Conservation (phyloP, 495 filamentous ascomycete species). For the Penicillium cinerascens region DNA sequence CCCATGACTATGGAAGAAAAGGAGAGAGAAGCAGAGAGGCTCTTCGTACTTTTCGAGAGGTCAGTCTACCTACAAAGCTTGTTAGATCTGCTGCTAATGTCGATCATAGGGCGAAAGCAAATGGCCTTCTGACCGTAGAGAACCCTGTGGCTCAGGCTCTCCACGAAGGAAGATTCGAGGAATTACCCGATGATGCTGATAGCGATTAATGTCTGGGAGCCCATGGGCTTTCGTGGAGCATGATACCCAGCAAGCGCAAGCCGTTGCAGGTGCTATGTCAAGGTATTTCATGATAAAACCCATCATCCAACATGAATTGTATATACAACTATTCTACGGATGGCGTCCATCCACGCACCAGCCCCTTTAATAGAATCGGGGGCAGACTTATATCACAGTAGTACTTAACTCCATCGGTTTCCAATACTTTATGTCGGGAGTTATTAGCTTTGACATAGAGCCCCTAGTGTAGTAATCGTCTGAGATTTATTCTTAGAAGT, state of each 20-base stretch:
- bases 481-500: no score
- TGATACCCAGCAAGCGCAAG: background rate
- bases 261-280: background rate
- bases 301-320: no score
- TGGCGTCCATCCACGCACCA: no score
- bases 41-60: slow-evolving; percentile 96
- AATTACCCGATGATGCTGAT: slow-evolving; percentile 48
- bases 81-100: slow-evolving; percentile 12
- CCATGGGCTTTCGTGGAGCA: background rate
- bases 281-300: background rate
- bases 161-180: slow-evolving; percentile 75
- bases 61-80: slow-evolving; percentile 26
- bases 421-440: no score
- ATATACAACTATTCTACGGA: no score
- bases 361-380: no score
- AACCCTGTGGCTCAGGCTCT: slow-evolving; percentile 80
- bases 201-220: slow-evolving; percentile 29
- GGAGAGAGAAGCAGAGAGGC: slow-evolving; percentile 84
- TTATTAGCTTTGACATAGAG: no score
- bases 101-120: slow-evolving; percentile 66
- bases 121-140: slow-evolving; percentile 76
- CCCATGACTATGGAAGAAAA: slow-evolving; percentile 91
- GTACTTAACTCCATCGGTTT: no score
- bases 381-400: no score
- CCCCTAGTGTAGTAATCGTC: no score